A percentile compares a stretch with the other conserved stretches of the same genome.
phyloP scores from a whole-genome alignment of 805 yeast genomes.

The Suhomyces canberraensis region DNA sequence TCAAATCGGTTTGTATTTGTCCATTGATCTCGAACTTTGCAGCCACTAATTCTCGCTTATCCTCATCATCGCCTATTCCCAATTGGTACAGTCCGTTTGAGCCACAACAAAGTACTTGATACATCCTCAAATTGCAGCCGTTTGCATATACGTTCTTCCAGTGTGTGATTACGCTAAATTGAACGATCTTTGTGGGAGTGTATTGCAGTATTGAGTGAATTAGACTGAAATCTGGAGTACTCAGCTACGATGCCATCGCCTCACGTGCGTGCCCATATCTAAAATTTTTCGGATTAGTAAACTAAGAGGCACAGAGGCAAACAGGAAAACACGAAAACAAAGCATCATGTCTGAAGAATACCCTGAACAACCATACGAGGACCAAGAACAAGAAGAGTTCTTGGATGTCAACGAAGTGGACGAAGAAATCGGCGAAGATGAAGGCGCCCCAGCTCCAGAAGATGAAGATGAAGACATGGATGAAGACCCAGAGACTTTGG shows the following conservation, averaged over 20 bases:
- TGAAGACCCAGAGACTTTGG: conserved; percentile 50
- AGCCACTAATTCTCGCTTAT: conserved; percentile 19
- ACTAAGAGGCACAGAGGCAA: no score
- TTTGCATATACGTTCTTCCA: no score
- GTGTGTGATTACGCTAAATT: no score
- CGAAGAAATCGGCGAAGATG: conserved; percentile 33
- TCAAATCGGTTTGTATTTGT: conserved; percentile 8
- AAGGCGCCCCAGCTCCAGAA: conserved; percentile 31
- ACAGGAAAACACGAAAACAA: no score
- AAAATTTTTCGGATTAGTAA: no score
- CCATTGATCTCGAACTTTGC: conserved; percentile 12
- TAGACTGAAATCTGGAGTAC: no score
- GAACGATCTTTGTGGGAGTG: no score
- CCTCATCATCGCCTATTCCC: conserved; percentile 57
- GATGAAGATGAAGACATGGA: conserved; percentile 40
- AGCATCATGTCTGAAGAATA: conserved; percentile 3
- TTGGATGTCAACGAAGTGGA: conserved; percentile 28
- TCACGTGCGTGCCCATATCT: no score
- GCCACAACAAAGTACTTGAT: conserved; percentile 58
- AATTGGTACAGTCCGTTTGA: conserved; percentile 82
- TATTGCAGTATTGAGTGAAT: no score
- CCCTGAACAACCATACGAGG: conserved; percentile 11
- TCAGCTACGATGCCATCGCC: no score
- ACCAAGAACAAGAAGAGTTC: conserved; percentile 20
- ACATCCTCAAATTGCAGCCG: conserved; percentile 3